These are phyloP conservation scores for Colletotrichum chlorophyti DNA, from an alignment of 2,329 filamentous ascomycete genomes.

Conservation along the genomic window DNA sequence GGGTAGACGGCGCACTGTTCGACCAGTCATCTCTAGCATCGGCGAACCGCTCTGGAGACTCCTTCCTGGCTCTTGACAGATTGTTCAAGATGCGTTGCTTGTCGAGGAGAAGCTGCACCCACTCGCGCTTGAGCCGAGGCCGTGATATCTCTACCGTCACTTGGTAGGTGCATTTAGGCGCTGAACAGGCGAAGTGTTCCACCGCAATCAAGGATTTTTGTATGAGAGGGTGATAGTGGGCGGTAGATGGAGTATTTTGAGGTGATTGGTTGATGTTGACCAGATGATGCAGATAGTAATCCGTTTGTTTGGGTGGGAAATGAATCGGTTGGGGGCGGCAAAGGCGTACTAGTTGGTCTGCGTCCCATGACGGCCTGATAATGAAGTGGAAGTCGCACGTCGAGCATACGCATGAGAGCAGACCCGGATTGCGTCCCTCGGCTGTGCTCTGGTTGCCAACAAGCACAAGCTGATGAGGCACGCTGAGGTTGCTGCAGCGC, in stretches of 20 bases:
- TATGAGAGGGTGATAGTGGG: conserved; percentile 24
- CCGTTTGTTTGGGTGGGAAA: conserved; percentile 6
- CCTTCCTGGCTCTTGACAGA: conserved; percentile 44
- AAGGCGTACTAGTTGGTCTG: conserved; percentile 33
- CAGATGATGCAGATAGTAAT: conserved; percentile 26
- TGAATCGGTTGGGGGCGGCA: conserved; percentile 34
- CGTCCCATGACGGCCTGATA: conserved; percentile 44
- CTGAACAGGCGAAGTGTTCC: conserved; percentile 44
- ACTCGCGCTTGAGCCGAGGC: conserved; percentile 52
- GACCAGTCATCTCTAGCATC: conserved; percentile 49
- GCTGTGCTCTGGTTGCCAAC: conserved; percentile 45
- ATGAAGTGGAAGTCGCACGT: conserved; percentile 51
- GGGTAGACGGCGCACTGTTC: conserved; percentile 48
- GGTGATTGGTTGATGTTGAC: conserved; percentile 3
- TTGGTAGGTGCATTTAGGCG: conserved; percentile 47
- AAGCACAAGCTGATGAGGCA: conserved; percentile 36
- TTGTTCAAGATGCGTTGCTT: conserved; percentile 49
- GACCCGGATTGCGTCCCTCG: conserved; percentile 31
- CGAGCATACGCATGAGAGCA: conserved; percentile 46
- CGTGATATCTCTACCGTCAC: conserved; percentile 55
- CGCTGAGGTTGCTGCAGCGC: conserved; percentile 38
- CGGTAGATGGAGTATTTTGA: not conserved
- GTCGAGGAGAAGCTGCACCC: conserved; percentile 53
- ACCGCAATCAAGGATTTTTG: conserved; percentile 38
- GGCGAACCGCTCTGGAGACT: conserved; percentile 57